Evolutionary conservation across 148 eudicot genomes (phyloP).

Genomic region (Spergularia marina): DNA sequence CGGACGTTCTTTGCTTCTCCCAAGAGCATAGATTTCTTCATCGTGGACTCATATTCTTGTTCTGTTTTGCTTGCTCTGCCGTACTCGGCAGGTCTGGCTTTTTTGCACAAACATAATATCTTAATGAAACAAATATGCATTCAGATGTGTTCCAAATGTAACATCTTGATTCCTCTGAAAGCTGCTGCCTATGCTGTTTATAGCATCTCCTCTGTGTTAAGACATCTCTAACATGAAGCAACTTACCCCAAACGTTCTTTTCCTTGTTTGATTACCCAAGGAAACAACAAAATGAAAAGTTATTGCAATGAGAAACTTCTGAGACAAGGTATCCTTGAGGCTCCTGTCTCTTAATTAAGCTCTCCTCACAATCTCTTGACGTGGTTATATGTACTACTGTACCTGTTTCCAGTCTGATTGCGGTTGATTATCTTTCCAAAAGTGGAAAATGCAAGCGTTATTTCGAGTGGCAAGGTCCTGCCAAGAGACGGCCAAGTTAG

Average conservation of each 20-base stretch:
- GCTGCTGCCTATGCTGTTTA: background rate
- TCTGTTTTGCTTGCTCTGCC: slow-evolving; percentile 5
- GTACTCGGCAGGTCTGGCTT: background rate
- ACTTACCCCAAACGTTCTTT: background rate
- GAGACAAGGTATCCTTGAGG: background rate
- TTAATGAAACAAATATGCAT: background rate
- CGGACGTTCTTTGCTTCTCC: slow-evolving; percentile 19
- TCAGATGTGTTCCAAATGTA: background rate
- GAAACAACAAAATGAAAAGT: slow-evolving; percentile 18
- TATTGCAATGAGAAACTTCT: background rate
- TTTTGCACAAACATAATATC: background rate
- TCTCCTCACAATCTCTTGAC: background rate
- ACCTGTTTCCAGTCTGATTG: background rate
- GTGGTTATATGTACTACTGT: background rate
- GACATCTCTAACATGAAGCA: slow-evolving; percentile 5
- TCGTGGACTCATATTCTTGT: slow-evolving; percentile 8
- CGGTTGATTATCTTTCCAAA: background rate
- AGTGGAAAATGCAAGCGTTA: slow-evolving; percentile 57
- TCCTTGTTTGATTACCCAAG: slow-evolving; percentile 1
- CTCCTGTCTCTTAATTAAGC: background rate
- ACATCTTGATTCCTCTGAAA: background rate
- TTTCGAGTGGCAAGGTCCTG: slow-evolving; percentile 40
- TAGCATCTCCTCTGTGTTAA: background rate
- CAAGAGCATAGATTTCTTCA: slow-evolving; percentile 12
- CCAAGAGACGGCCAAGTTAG: slow-evolving; percentile 44